Base-by-base conservation (phyloP, 73 alveolate species). In the Diophrys appendiculata region DNA sequence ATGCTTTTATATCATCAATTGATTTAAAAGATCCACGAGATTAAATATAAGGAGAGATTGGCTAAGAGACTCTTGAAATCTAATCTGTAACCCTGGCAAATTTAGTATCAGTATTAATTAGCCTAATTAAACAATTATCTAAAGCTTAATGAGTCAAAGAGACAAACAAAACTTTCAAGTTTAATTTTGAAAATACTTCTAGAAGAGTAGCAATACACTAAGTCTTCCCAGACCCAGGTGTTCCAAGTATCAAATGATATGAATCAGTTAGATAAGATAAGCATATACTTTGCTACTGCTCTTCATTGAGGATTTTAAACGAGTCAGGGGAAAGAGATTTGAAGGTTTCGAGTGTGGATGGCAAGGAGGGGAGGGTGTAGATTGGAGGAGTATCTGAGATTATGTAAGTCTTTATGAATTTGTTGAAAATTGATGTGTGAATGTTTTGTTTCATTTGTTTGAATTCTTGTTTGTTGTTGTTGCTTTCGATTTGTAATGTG, bases 181-280 rank as follows among this genome's bases (percentile, higher is more conserved):
- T 54, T 43, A 32, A 3, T 1, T 28, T 33, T 2, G 73, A 69
- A 0, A 81, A 75, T 25, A 81, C 73, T 33, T 73, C 31, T 24
- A 81, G 32, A 2, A 81, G 74, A 1, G 72, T n/a, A 0, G 55
- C 79, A 0, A 80, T 29, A 8, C 78, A 30, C 0, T 13, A 5
- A 29, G 89, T 71, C 31, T 80, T 80, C 18, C 89, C 89, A 14
- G 89, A 80, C 29, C 89, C 82, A 0, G 89, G 89, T 0, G 71
- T 69, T 1, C 89, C 89, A 33, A 35, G 35, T 24, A 80, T 54
- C 77, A 80, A 27, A 30, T 80, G 76, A 54, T 70, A 80, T 55
- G 69, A 31, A 22, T 53, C 31, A 32, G 71, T 28, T 54, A 18
- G 13, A 43, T 28, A 54, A 18, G 74, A 30, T 31, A 54, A 52